Conservation (phyloP, 768 basidiomycete genomes). For the Trametopsis cervina region DNA sequence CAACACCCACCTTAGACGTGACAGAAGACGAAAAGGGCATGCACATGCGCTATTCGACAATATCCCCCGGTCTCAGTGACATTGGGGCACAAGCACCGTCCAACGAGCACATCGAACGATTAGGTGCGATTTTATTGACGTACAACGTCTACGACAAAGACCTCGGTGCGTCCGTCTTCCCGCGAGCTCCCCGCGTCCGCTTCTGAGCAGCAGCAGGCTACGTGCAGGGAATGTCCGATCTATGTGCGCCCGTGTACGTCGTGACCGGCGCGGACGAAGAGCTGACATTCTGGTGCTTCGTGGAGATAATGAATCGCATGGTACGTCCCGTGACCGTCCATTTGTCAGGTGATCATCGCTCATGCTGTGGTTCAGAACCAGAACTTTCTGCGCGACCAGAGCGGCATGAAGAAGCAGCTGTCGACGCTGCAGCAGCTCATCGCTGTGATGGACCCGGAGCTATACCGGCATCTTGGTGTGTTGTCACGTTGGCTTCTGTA, state of each 20-base stretch:
- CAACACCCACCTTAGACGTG: conserved; percentile 28
- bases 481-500: not conserved
- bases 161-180: conserved; percentile 48
- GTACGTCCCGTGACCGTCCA: conserved; percentile 34
- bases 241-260: conserved; percentile 90
- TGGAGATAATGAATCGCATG: conserved; percentile 92
- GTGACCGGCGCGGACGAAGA: conserved; percentile 86
- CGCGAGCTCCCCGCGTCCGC: not conserved
- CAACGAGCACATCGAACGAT: conserved; percentile 88
- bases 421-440: conserved; percentile 86
- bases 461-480: conserved; percentile 85
- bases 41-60: conserved; percentile 56
- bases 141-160: conserved; percentile 89
- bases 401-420: conserved; percentile 95
- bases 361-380: conserved; percentile 51
- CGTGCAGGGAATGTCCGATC: conserved; percentile 98
- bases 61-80: conserved; percentile 65
- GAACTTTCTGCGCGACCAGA: conserved; percentile 94
- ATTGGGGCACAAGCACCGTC: conserved; percentile 84
- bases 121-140: conserved; percentile 80
- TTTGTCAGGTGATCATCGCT: not conserved
- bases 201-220: conserved; percentile 49
- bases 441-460: conserved; percentile 89
- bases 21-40: conserved; percentile 53
- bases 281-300: conserved; percentile 95